These are phyloP conservation scores for Lentinula boryana DNA, from an alignment of 768 basidiomycete genomes.

Conservation along the genomic window DNA sequence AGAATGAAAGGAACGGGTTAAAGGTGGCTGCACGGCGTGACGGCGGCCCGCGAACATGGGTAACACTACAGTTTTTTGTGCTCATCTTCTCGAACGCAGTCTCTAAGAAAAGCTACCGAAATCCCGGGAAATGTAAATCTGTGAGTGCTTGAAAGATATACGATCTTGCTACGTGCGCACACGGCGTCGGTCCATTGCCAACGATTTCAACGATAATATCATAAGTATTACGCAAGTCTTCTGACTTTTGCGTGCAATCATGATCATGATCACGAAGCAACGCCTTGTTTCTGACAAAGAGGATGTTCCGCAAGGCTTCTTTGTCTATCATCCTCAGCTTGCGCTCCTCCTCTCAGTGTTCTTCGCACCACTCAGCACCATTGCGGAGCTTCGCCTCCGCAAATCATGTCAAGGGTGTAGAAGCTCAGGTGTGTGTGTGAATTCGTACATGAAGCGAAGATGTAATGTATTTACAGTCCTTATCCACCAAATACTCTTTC, in stretches of 20 bases:
- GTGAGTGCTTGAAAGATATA: too few species aligned
- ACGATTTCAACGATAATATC: too few species aligned
- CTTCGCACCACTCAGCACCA: constrained; percentile 61
- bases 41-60: too few species aligned
- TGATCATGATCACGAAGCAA: neutral
- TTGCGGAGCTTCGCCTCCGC: constrained; percentile 53
- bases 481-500: constrained; percentile 72
- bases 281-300: neutral
- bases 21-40: too few species aligned
- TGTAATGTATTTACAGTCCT: constrained; percentile 31
- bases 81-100: too few species aligned
- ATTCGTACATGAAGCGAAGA: constrained; percentile 10
- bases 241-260: neutral
- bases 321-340: constrained; percentile 39
- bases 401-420: constrained; percentile 72
- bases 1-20: too few species aligned
- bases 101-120: too few species aligned
- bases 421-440: constrained; percentile 55
- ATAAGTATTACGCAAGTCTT: neutral
- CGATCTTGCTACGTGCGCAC: too few species aligned
- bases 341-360: constrained; percentile 29
- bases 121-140: too few species aligned
- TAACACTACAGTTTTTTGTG: too few species aligned
- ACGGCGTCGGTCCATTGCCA: too few species aligned
- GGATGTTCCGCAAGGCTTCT: constrained; percentile 63